phyloP scores from a whole-genome alignment of 371 early-diverging fungal species.

The Umbelopsis sp. region DNA sequence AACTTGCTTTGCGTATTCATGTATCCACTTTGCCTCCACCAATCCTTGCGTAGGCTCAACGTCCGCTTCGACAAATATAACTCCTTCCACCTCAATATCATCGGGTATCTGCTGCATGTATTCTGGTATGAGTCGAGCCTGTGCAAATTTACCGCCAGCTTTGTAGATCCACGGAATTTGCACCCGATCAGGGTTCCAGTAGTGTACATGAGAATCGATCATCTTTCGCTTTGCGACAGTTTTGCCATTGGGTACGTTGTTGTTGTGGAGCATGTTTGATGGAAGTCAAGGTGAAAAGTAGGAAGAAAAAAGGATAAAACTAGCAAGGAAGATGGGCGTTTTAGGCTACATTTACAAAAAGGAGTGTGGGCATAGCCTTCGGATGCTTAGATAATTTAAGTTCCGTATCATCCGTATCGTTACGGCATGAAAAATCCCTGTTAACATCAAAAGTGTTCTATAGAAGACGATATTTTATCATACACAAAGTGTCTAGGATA shows the following conservation, averaged over 20 bases:
- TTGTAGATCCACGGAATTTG: constrained; percentile 34
- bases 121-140: not conserved
- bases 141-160: constrained; percentile 7
- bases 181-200: constrained; percentile 44
- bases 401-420: no score
- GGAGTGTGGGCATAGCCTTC: no score
- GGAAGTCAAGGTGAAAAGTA: not conserved
- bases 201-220: constrained; percentile 48
- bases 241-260: not conserved
- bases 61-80: constrained; percentile 19
- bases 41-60: constrained; percentile 29
- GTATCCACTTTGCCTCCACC: constrained; percentile 50
- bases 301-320: not conserved
- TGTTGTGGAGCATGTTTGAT: constrained; percentile 1
- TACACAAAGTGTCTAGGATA: no score
- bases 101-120: not conserved
- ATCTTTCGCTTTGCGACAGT: constrained; percentile 9
- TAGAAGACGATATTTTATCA: no score
- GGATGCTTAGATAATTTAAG: no score
- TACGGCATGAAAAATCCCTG: no score
- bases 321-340: no score
- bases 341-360: no score
- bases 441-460: no score
- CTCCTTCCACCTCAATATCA: not conserved
- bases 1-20: constrained; percentile 31